Base-by-base conservation (phyloP, 1,284 basidiomycete genomes). In the Ceratobasidium sp. region DNA sequence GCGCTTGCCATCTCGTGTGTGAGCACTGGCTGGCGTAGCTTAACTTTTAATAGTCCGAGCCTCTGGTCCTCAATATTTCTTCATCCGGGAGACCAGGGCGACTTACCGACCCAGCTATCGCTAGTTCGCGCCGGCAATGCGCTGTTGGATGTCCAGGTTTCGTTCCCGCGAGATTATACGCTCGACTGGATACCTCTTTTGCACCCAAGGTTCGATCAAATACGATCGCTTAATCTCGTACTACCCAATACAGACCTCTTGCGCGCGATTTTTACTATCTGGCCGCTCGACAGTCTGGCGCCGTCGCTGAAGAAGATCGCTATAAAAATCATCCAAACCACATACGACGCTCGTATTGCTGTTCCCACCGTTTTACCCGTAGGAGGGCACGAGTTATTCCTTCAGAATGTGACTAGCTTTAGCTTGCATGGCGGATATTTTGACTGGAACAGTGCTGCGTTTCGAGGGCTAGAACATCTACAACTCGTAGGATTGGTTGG, bases 341-440 rank as follows among this genome's bases (percentile, higher is more conserved):
- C 18, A 2, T 64, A 64, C 15, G 3, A 18, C 5, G 10, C 12
- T 3, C 20, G 44, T 46, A n/a, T 3, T n/a, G 10, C 42, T 9
- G 40, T 42, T 64, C 63, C 63, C 20, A 64, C n/a, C 9, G 26
- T 64, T 5, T n/a, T 42, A 9, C 63, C 40, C 2, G 2, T 2
- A 20, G 40, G 23, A 44, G 18, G 40, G 44, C 39, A 44, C 63
- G 42, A 64, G 20, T 18, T 10, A 20, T 46, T 64, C 20, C 40
- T 64, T 46, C 40, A 44, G 20, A 46, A 44, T 44, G 13, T 64
- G 20, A 64, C 63, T n/a, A 64, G 63, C 20, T 9, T 64, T 4
- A 64, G 63, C 42, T 44, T 64, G 20, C 23, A 64, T n/a, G 63
- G 63, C 44, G 63, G 63, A 5, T 64, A 64, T 23, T 64, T 64